These are phyloP conservation scores for Gentiana dahurica DNA, from an alignment of 257 asterid genomes.

Conservation along the genomic window DNA sequence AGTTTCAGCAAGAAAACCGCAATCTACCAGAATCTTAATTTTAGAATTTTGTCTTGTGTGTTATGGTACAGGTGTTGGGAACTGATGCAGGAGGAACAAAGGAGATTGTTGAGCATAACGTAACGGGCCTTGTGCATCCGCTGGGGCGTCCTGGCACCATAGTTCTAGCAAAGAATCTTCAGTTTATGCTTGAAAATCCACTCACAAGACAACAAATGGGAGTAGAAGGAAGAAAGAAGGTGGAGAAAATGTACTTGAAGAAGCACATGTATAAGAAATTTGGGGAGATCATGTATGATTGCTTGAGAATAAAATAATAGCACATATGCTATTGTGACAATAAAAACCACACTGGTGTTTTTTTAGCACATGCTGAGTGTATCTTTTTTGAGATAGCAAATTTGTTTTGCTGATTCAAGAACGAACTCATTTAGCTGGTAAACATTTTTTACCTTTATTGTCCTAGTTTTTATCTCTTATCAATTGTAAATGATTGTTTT, in stretches of 20 bases:
- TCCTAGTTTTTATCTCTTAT: too few relatives aligned
- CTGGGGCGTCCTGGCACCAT: slow-evolving; percentile 67
- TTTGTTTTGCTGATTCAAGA: neutral
- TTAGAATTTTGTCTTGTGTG: too few relatives aligned
- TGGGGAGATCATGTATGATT: slow-evolving; percentile 74
- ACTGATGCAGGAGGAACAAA: slow-evolving; percentile 90
- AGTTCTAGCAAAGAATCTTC: slow-evolving; percentile 55
- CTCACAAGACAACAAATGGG: slow-evolving; percentile 70
- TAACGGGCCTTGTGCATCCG: slow-evolving; percentile 85
- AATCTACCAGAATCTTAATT: too few relatives aligned
- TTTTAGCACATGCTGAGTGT: neutral
- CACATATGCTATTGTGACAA: slow-evolving; percentile 3
- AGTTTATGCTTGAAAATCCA: slow-evolving; percentile 49
- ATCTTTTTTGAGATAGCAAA: slow-evolving; percentile 4
- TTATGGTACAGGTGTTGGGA: slow-evolving; percentile 63
- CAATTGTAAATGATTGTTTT: too few relatives aligned
- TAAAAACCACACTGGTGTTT: neutral
- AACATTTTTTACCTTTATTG: too few relatives aligned
- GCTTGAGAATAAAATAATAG: slow-evolving; percentile 67
- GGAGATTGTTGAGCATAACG: slow-evolving; percentile 77
- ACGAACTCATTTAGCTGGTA: neutral
- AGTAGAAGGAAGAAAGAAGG: slow-evolving; percentile 65
- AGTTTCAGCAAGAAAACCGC: too few relatives aligned
- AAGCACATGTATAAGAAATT: slow-evolving; percentile 85
- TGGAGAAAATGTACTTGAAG: slow-evolving; percentile 75